These are phyloP conservation scores for Coemansia sp. DNA, from an alignment of 192 early-diverging fungal species.

Conservation along the genomic window DNA sequence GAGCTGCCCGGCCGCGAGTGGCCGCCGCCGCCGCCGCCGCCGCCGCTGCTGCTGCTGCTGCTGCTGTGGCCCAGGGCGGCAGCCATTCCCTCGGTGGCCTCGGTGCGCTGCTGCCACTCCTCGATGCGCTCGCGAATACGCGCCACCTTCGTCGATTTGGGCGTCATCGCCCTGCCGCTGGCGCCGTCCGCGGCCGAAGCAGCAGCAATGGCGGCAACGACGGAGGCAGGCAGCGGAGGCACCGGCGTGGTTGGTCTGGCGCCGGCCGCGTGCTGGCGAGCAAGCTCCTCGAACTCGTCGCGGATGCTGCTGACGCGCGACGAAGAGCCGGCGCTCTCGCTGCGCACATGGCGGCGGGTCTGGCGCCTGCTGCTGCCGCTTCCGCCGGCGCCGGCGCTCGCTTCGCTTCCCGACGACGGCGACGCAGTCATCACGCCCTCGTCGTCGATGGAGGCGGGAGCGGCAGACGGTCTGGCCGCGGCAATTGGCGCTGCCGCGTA, in stretches of 20 bases:
- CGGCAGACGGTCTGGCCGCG: too few species aligned
- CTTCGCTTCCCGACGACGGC: slow-evolving; percentile 10
- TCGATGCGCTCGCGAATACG: slow-evolving; percentile 49
- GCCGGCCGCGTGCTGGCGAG: slow-evolving; percentile 1
- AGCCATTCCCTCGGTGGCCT: background rate
- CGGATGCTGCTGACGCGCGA: slow-evolving; percentile 51
- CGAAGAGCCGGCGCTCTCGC: slow-evolving; percentile 45
- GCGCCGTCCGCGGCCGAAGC: background rate
- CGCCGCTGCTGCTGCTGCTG: slow-evolving; percentile 2
- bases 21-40: too few species aligned
- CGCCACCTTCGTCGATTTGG: slow-evolving; percentile 41
- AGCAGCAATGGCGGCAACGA: background rate
- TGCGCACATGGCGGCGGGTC: slow-evolving; percentile 26
- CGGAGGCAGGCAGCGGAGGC: slow-evolving; percentile 4
- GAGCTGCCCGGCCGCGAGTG: slow-evolving; percentile 24
- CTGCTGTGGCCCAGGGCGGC: background rate
- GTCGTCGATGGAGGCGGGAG: background rate
- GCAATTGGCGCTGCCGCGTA: too few species aligned
- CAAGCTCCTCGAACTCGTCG: slow-evolving; percentile 41
- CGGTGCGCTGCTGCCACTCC: slow-evolving; percentile 40
- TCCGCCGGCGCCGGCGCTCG: background rate
- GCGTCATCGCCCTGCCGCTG: slow-evolving; percentile 17
- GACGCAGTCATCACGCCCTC: background rate
- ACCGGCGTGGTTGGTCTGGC: background rate
- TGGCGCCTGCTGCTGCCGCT: background rate